Base-by-base conservation (phyloP, 208 protist genomes). In the Trypanosoma caninum region DNA sequence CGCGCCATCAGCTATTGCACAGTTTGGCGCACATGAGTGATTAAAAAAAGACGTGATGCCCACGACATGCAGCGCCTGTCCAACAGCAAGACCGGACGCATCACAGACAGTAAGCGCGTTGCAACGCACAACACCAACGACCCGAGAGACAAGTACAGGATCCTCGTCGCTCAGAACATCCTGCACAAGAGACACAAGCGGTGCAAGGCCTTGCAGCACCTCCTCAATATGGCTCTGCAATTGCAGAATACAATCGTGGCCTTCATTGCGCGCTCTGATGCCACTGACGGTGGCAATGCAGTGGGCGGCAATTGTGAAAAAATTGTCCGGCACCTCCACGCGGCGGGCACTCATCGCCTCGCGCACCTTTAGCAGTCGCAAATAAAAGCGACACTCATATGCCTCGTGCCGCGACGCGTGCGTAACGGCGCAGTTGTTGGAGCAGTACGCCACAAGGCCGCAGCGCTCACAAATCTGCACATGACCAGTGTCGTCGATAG, bases 1-100 rank as follows among this genome's bases (percentile, higher is more conserved):
- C 27, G 52, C 31, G 42, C 86, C 74, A 11, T 16, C 30, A 5
- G 69, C 59, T 9, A 95, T 82, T 34, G 82, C 80, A 50, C 84
- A 92, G 69, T 95, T 95, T 0, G 88, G 88, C 8, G 62, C 30
- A 59, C 88, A 95, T 33, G 81, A 86, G 72, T 95, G 88, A 59
- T 95, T 95, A 51, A 92, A 91, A 73, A 75, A 91, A 1, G 80
- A 89, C 0, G 75, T 74, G 41, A 82, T 69, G 20, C 30, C 62
- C 20, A 46, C 72, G 18, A 55, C 69, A 72, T 91, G 65, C 53
- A 94, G 72, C n/a, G 78, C 85, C 66, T 95, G 84, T 0, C 76
- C 88, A 3, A 95, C 74, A 27, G 74, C 78, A 40, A 91, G 76
- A 9, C 83, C 84, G 18, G 71, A 78, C 16, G 54, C 40, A 47